Evolutionary conservation across 768 basidiomycete genomes (phyloP), one percentile per base, ranked within the genome.

Genomic region (Phylloporus scabripes): DNA sequence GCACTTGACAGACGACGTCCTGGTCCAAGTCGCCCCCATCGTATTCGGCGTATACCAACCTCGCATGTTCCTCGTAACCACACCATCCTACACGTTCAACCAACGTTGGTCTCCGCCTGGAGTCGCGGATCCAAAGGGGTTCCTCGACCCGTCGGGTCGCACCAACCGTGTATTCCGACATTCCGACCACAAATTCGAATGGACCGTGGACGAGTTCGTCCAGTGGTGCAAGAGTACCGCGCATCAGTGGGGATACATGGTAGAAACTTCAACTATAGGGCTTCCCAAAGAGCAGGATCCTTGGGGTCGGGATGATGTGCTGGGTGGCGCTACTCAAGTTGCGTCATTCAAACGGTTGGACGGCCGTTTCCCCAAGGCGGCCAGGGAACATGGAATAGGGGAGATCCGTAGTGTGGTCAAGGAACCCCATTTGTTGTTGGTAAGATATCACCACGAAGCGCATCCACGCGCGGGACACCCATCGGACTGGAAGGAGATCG

Each of bases 171-270:
- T 86, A 24, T 93, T 92, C 70, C 75, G 92, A 18, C 89, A 94
- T 60, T 50, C 67, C 20, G 92, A 93, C 55, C 92, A 95, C 66
- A 86, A 92, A 57, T 91, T 93, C 53, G 92, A 95, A 64, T 94
- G 87, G 86, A 92, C 89, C 0, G 61, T 67, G 0, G 78, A 80
- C 2, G 92, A 94, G 59, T 95, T 91, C 60, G 58, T 61, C 17
- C 56, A 54, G 14, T 87, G 84, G 80, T 91, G 89, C 59, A 53
- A 66, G 10, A 60, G 58, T 0, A 70, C 68, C 2, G 87, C 85
- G 0, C 60, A 59, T 4, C 74, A 79, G 42, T 92, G 86, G 85
- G 87, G 86, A 0, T 92, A 92, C 55, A 70, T 70, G 1, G 81
- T 89, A 9, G 72, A 80, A 23, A 61, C 79, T 10, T 69, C 74